Percentiles rank a stretch among this genome's conserved stretches.
Evolutionary conservation across 2,329 filamentous ascomycete species (phyloP).

Genomic region (Rhinocladiella mackenziei): DNA sequence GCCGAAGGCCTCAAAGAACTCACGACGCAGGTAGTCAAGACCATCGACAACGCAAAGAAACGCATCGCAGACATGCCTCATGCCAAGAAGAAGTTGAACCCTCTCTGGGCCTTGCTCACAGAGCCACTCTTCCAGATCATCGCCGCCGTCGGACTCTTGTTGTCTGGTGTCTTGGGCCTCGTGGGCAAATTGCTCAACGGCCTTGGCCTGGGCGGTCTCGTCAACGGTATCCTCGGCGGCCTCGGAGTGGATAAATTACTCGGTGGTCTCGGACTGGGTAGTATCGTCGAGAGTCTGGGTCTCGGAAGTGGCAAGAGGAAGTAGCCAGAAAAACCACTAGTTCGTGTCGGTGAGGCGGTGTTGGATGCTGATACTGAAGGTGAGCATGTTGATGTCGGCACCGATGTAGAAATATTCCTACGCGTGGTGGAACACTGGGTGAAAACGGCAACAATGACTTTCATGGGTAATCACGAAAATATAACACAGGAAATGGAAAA

Average conservation of each 20-base stretch:
- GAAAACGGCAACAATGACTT: too few relatives aligned
- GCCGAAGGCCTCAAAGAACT: constrained; percentile 82
- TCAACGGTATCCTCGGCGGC: constrained; percentile 73
- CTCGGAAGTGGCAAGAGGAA: constrained; percentile 53
- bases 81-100: constrained; percentile 91
- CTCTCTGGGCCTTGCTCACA: constrained; percentile 75
- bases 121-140: constrained; percentile 92
- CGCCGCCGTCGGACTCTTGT: constrained; percentile 76
- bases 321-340: constrained; percentile 37
- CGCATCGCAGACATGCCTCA: constrained; percentile 88
- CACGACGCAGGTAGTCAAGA: constrained; percentile 72
- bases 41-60: constrained; percentile 83
- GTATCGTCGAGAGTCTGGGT: constrained; percentile 48
- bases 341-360: neutral
- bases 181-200: constrained; percentile 77
- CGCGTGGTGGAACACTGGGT: neutral
- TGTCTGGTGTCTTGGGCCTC: constrained; percentile 77
- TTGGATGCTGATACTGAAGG: neutral
- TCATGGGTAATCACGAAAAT: too few relatives aligned
- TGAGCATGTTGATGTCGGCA: neutral
- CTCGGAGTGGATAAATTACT: constrained; percentile 73
- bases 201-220: constrained; percentile 74
- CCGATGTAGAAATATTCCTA: neutral
- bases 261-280: constrained; percentile 64
- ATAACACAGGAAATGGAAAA: too few relatives aligned